Base-by-base conservation (phyloP, 768 basidiomycete genomes). In the Leccinum boreale region DNA sequence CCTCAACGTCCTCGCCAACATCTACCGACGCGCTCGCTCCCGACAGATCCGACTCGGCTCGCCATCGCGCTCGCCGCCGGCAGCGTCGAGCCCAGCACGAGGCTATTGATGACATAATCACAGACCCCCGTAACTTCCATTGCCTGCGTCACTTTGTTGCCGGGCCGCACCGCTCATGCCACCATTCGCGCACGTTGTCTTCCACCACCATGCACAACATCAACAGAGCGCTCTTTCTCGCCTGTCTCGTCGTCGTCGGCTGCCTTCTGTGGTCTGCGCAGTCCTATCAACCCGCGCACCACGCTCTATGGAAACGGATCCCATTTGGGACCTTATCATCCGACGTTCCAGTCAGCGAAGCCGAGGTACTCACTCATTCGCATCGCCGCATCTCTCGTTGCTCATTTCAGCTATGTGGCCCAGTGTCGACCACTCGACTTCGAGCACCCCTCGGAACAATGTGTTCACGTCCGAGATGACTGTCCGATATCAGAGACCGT, bases 351-450 rank as follows among this genome's bases (percentile, higher is more conserved):
- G 21, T 55, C 17, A 5, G 52, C 19, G 35, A 64, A 21, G 24
- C 12, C 3, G 58, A 61, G 63, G 67, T 62, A 39, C 21, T 14
- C 6, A 15, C 53, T 26, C 52, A 11, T 19, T 19, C 14, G 28
- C 21, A 4, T 39, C 35, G 15, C 26, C 7, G 29, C 15, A 9
- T 4, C 21, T n/a, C 9, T 24, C 17, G 11, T 24, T 11, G 23
- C 51, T 59, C 44, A 65, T 42, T 15, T 29, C 11, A 31, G 11
- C 42, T 59, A 2, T 36, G 14, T 15, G 4, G 11, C 9, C 33
- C 12, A 92, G 89, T 93, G 92, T 71, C 78, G 71, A 51, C 92
- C 91, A 3, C 76, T 86, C 49, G 73, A 79, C 17, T 72, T 84
- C 33, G 81, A 84, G 2, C 51, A 74, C 3, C 28, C 49, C 2